Evolutionary conservation across 306 rosid species (phyloP).

Genomic region (Cucurbita maxima): DNA sequence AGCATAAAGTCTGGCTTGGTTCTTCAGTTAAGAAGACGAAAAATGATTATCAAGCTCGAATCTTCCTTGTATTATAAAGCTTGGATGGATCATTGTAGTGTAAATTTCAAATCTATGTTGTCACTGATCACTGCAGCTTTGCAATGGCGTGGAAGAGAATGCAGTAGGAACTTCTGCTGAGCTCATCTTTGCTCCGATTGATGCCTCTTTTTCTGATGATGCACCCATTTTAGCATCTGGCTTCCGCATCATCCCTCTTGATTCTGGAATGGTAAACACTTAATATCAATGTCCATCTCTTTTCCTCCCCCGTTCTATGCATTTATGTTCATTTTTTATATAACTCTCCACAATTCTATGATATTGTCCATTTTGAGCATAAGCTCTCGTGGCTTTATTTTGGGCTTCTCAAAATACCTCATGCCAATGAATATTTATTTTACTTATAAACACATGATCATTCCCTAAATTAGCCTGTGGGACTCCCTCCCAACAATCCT

Average conservation of each 20-base stretch:
- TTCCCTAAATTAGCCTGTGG: no score
- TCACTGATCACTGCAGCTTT: slow-evolving; percentile 31
- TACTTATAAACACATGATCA: no score
- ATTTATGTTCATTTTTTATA: background rate
- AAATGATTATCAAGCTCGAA: background rate
- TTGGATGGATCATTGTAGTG: background rate
- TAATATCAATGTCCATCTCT: background rate
- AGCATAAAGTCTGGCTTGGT: background rate
- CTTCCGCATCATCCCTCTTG: slow-evolving; percentile 88
- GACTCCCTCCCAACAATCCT: no score
- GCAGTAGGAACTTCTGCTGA: slow-evolving; percentile 75
- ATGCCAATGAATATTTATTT: no score
- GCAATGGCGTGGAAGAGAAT: slow-evolving; percentile 87
- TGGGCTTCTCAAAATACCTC: no score
- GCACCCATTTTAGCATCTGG: slow-evolving; percentile 96
- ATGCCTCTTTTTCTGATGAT: slow-evolving; percentile 91
- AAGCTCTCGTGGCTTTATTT: no score
- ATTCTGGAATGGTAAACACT: slow-evolving; percentile 41
- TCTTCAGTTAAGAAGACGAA: background rate
- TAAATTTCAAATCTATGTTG: background rate
- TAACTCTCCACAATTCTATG: no score
- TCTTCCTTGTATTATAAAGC: background rate
- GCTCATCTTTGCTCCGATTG: slow-evolving; percentile 93
- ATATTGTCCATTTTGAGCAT: no score
- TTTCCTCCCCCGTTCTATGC: background rate